Conservation (phyloP, 83 land plant genomes). For the Picea engelmannii region DNA sequence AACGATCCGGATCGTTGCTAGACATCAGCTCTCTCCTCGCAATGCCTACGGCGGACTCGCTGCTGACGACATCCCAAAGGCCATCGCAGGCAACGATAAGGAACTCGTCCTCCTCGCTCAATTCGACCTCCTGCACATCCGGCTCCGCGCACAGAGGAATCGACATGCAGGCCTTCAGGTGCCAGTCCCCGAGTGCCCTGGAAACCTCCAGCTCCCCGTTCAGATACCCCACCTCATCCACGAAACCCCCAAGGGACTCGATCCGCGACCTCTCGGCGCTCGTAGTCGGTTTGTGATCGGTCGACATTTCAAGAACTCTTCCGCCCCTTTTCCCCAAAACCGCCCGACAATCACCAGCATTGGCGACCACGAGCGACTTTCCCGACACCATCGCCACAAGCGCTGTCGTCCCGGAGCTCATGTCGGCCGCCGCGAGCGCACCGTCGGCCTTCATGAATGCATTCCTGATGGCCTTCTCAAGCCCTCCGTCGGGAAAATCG, state of each 20-base stretch:
- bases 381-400: slow-evolving; percentile 65
- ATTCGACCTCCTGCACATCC: slow-evolving; percentile 21
- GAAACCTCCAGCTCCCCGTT: slow-evolving; percentile 83
- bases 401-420: slow-evolving; percentile 69
- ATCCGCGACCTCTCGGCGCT: slow-evolving; percentile 55
- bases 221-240: slow-evolving; percentile 70
- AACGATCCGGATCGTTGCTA: slow-evolving; percentile 35
- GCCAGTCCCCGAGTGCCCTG: slow-evolving; percentile 67
- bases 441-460: slow-evolving; percentile 55
- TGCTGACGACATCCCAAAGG: slow-evolving; percentile 41
- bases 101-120: slow-evolving; percentile 41
- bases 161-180: slow-evolving; percentile 15
- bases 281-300: slow-evolving; percentile 66
- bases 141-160: slow-evolving; percentile 34
- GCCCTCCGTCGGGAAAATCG: slow-evolving; percentile 38
- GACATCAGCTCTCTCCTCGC: slow-evolving; percentile 29
- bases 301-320: slow-evolving; percentile 75
- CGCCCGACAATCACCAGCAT: slow-evolving; percentile 93
- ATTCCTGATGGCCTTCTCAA: slow-evolving; percentile 45
- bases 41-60: slow-evolving; percentile 24
- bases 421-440: slow-evolving; percentile 56
- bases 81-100: slow-evolving; percentile 40
- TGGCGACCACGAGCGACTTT: slow-evolving; percentile 81
- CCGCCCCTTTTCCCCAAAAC: slow-evolving; percentile 76
- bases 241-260: slow-evolving; percentile 68